Evolutionary conservation across 2,329 filamentous ascomycete species (phyloP), one percentile per base, ranked within the genome.

Genomic region (Talaromyces atroroseus): DNA sequence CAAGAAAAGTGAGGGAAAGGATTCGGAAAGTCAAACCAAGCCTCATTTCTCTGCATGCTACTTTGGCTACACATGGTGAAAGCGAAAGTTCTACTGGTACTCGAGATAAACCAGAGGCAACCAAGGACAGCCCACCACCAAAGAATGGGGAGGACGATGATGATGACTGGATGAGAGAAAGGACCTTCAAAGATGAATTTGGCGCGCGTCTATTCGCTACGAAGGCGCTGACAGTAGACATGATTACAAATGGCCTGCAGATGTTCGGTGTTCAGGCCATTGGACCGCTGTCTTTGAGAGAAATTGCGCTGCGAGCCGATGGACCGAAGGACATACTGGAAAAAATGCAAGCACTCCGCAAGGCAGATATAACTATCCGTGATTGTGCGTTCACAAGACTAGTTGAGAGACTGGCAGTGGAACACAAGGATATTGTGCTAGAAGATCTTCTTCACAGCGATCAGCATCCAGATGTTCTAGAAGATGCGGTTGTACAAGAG

Each of bases 161-260:
- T n/a, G n/a, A n/a, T n/a, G 45, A 52, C 14, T 59, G 58, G 55
- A 47, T 60, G 3, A 59, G 65, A 20, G 70, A 65, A 36, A 83
- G 80, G 58, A 71, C 73, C 8, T 81, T 84, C 60, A 86, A 82
- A 64, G 89, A 94, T 68, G 73, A 77, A 0, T 80, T 95, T 29
- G 87, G 88, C 18, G 88, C 91, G n/a, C 82, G 86, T 60, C 84
- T 90, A 75, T 92, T 96, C 68, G 91, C 91, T 10, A 88, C 85
- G 1, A 86, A 79, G 57, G 88, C 89, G 69, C 80, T 94, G 21
- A 82, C 86, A 1, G 76, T 91, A 10, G 84, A 92, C 56, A 82
- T 87, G 61, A 83, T 90, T 24, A 83, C 95, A 54, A 82, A 82
- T 34, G 80, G 88, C 6, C 75, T 94, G 18, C 78, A 81, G 56